Percentiles rank a stretch among this genome's conserved stretches.
These are phyloP conservation scores for Orobanche coerulescens DNA, from an alignment of 257 asterid species.

Conservation along the genomic window DNA sequence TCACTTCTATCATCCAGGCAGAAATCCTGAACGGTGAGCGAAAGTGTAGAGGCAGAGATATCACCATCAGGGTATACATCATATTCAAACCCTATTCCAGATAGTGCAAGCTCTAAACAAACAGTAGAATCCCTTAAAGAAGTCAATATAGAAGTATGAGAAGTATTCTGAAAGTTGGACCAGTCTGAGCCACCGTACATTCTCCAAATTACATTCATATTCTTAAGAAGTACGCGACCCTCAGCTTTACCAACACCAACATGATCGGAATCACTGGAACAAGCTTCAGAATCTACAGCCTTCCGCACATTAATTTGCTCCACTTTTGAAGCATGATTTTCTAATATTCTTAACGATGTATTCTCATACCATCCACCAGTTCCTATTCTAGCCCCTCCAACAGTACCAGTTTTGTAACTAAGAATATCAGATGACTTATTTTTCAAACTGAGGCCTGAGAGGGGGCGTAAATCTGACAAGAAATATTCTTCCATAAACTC, in stretches of 20 bases:
- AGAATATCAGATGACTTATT: conserved; percentile 35
- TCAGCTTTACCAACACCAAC: conserved; percentile 44
- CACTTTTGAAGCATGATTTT: conserved; percentile 65
- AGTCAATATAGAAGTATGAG: conserved; percentile 32
- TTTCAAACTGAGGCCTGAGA: conserved; percentile 41
- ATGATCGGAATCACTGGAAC: conserved; percentile 38
- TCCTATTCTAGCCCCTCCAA: conserved; percentile 36
- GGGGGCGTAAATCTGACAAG: conserved; percentile 62
- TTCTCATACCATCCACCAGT: conserved; percentile 73
- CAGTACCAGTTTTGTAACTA: conserved; percentile 26
- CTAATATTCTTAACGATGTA: conserved; percentile 52
- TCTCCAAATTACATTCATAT: conserved; percentile 79
- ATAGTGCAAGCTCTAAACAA: conserved; percentile 61
- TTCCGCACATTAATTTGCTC: conserved; percentile 29
- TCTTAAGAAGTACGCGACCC: conserved; percentile 58
- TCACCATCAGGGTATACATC: conserved; percentile 71
- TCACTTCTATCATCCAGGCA: conserved; percentile 58
- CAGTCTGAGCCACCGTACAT: conserved; percentile 87
- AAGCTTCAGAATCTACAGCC: conserved; percentile 34
- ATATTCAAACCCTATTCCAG: conserved; percentile 61
- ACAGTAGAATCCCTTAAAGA: conserved; percentile 48
- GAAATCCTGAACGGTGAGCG: conserved; percentile 57
- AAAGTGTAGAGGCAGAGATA: conserved; percentile 49
- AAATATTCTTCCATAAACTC: conserved; percentile 83
- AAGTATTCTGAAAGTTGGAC: conserved; percentile 41